phyloP scores from a whole-genome alignment of 2,329 filamentous ascomycete species.

The Stenocarpella maydis region DNA sequence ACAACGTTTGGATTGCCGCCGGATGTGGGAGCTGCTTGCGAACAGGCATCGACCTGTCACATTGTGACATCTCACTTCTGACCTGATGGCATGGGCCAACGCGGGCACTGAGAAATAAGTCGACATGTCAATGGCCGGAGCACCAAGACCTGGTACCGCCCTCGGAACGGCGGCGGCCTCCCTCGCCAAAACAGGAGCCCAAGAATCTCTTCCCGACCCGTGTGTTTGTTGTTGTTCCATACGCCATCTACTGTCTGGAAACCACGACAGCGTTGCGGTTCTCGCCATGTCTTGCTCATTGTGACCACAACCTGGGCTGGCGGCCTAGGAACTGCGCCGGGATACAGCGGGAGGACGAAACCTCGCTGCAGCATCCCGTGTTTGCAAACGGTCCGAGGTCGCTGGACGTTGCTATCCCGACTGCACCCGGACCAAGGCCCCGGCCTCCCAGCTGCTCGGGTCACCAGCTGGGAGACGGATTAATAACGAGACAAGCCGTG shows the following conservation, averaged over 20 bases:
- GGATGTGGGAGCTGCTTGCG: conserved; percentile 23
- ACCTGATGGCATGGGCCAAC: conserved; percentile 7
- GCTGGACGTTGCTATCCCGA: conserved; percentile 5
- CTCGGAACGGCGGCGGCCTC: neutral
- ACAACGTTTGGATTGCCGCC: conserved; percentile 7
- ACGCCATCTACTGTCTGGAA: neutral
- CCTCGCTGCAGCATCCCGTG: conserved; percentile 10
- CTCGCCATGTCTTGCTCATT: conserved; percentile 2
- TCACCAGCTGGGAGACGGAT: neutral
- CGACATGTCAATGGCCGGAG: conserved; percentile 23
- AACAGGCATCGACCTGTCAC: conserved; percentile 23
- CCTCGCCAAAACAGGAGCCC: conserved; percentile 7
- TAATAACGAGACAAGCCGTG: neutral
- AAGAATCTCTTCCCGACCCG: conserved; percentile 4
- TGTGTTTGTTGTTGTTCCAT: neutral
- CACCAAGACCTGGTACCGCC: neutral
- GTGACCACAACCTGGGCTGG: neutral
- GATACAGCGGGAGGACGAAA: neutral
- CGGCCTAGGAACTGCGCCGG: neutral
- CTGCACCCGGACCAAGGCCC: neutral
- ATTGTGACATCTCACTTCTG: conserved; percentile 25
- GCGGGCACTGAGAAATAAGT: conserved; percentile 2
- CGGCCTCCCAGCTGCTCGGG: conserved; percentile 17
- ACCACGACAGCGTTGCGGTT: neutral
- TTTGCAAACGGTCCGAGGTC: neutral